Evolutionary conservation across 2,329 filamentous ascomycete genomes (phyloP).

Genomic region (Orbilia quercus): DNA sequence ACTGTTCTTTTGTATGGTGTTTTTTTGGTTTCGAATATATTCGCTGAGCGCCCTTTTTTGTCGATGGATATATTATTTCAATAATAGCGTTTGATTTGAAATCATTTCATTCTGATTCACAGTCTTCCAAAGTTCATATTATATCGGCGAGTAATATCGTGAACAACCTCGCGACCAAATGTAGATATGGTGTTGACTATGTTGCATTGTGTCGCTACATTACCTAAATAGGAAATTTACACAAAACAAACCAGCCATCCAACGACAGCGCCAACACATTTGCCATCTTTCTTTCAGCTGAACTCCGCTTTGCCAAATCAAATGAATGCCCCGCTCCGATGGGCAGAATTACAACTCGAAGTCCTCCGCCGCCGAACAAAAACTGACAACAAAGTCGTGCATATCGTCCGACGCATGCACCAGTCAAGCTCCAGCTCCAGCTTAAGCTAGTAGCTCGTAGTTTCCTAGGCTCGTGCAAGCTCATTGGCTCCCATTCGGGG

Average conservation of each 20-base stretch:
- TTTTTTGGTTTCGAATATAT: too few relatives aligned
- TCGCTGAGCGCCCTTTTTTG: too few relatives aligned
- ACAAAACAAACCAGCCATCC: conserved; percentile 11
- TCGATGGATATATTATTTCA: too few relatives aligned
- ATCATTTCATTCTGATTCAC: too few relatives aligned
- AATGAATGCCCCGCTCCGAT: conserved; percentile 35
- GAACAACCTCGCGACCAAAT: too few relatives aligned
- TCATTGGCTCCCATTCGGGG: conserved; percentile 28
- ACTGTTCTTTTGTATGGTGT: not conserved
- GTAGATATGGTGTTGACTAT: conserved; percentile 23
- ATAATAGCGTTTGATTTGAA: too few relatives aligned
- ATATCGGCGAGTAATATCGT: too few relatives aligned
- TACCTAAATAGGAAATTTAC: conserved; percentile 15
- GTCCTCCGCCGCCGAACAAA: not conserved
- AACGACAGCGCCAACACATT: conserved; percentile 36
- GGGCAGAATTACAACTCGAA: conserved; percentile 1
- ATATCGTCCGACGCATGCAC: conserved; percentile 27
- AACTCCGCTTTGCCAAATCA: not conserved
- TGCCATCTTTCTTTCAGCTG: not conserved
- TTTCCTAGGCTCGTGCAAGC: conserved; percentile 20
- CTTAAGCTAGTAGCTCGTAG: conserved; percentile 30
- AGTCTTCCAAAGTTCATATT: too few relatives aligned
- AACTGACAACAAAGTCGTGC: conserved; percentile 50
- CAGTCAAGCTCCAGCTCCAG: conserved; percentile 34
- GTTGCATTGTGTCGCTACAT: conserved; percentile 18